A percentile compares a stretch with the other conserved stretches of the same genome.
Conservation (phyloP, 768 basidiomycete genomes). For the Collybia mongolica region DNA sequence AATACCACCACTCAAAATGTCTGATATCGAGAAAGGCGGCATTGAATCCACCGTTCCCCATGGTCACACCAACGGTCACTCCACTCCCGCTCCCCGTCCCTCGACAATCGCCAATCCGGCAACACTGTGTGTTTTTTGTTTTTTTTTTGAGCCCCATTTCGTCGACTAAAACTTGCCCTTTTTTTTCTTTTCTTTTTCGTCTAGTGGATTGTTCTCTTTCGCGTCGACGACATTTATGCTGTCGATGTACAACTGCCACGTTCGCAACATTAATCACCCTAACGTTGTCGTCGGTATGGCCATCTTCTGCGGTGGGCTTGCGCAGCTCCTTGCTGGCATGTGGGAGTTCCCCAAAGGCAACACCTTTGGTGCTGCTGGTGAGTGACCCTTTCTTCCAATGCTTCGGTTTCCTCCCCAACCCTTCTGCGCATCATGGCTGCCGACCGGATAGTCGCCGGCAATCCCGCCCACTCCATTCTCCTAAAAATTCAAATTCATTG, state of each 20-base stretch:
- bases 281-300: slow-evolving; percentile 89
- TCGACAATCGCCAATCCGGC: slow-evolving; percentile 58
- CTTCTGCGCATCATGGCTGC: not conserved
- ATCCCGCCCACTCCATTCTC: too few relatives aligned
- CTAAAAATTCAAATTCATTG: not conserved
- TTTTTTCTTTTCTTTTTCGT: not conserved
- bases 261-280: slow-evolving; percentile 50
- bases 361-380: slow-evolving; percentile 70
- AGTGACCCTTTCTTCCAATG: slow-evolving; percentile 25
- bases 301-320: slow-evolving; percentile 79
- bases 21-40: slow-evolving; percentile 37
- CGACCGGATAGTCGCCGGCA: not conserved
- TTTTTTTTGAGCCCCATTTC: not conserved
- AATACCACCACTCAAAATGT: not conserved
- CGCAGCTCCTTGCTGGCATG: slow-evolving; percentile 87
- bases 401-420: not conserved
- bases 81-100: slow-evolving; percentile 23
- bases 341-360: slow-evolving; percentile 80
- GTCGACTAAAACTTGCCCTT: not conserved
- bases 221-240: slow-evolving; percentile 82
- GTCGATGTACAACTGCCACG: slow-evolving; percentile 67
- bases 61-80: slow-evolving; percentile 19
- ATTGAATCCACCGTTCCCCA: slow-evolving; percentile 25
- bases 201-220: slow-evolving; percentile 78
- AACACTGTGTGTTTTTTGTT: slow-evolving; percentile 38